These are phyloP conservation scores for Zymoseptoria tritici DNA, from an alignment of 2,329 filamentous ascomycete genomes.

Conservation along the genomic window DNA sequence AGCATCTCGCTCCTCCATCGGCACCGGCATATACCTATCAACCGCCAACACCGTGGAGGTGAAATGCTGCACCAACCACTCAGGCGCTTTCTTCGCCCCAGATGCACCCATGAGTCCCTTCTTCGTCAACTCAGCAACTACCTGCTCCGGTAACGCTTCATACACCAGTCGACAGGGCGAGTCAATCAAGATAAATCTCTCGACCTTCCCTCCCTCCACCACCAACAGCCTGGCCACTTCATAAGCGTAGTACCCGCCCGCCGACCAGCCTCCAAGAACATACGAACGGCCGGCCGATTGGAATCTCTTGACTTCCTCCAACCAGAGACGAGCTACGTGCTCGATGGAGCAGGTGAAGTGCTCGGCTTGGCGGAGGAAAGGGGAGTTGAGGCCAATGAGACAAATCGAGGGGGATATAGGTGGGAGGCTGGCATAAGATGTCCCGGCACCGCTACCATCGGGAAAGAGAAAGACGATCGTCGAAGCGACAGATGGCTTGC, in stretches of 20 bases:
- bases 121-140: conserved; percentile 20
- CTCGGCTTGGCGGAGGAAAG: conserved; percentile 24
- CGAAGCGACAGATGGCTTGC: conserved; percentile 12
- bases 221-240: conserved; percentile 23
- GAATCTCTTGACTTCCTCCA: conserved; percentile 32
- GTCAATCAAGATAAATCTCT: conserved; percentile 25
- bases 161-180: conserved; percentile 22
- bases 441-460: conserved; percentile 42
- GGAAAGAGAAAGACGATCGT: conserved; percentile 32
- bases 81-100: conserved; percentile 22
- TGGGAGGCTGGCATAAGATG: conserved; percentile 35
- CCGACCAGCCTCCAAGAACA: conserved; percentile 66
- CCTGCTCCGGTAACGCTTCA: conserved; percentile 22
- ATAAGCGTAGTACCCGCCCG: conserved; percentile 63
- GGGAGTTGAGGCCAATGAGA: conserved; percentile 37
- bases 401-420: conserved; percentile 40
- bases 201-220: conserved; percentile 19
- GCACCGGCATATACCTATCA: conserved; percentile 23
- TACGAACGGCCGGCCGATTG: conserved; percentile 49
- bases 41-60: conserved; percentile 23
- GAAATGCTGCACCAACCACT: conserved; percentile 28
- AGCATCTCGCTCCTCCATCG: conserved; percentile 16
- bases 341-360: conserved; percentile 25
- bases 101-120: conserved; percentile 24
- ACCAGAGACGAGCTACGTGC: conserved; percentile 22